Percentiles rank a stretch among this genome's conserved stretches.
Evolutionary conservation across 345 rosid genomes (phyloP).

Genomic region (Trapa bicornis): DNA sequence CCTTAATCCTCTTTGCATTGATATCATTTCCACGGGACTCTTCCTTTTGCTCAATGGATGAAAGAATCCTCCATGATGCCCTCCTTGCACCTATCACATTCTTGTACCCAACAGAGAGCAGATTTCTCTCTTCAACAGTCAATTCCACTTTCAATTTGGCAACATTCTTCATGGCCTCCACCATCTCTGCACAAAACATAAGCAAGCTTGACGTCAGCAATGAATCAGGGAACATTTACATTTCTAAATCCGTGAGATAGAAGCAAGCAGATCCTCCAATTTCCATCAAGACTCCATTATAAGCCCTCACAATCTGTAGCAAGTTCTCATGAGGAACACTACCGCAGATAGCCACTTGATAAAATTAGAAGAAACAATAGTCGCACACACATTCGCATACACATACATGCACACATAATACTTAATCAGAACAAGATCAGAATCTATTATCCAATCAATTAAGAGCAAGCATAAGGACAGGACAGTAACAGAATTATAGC

Average conservation of each 20-base stretch:
- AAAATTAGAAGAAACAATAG: neutral
- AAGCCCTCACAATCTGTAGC: neutral
- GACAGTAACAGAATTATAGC: neutral
- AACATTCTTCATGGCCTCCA: constrained; percentile 29
- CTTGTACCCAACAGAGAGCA: constrained; percentile 28
- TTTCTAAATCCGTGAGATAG: neutral
- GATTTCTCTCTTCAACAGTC: constrained; percentile 28
- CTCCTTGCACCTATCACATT: constrained; percentile 29
- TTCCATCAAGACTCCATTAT: neutral
- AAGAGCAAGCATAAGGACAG: neutral
- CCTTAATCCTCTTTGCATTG: constrained; percentile 25
- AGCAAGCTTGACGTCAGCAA: neutral
- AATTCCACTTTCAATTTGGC: constrained; percentile 25
- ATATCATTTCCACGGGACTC: constrained; percentile 22
- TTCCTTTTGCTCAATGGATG: constrained; percentile 29
- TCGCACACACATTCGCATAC: neutral
- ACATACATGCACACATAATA: too few species aligned
- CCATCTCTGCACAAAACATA: constrained; percentile 20
- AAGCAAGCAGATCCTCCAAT: neutral
- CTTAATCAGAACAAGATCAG: neutral
- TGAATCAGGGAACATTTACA: neutral
- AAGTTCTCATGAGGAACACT: neutral
- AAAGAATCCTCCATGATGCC: constrained; percentile 30
- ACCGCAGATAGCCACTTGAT: neutral
- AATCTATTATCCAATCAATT: neutral